Percentiles rank a stretch among this genome's conserved stretches.
Evolutionary conservation across 2,329 filamentous ascomycete species (phyloP).

Genomic region (Epichloe sp.): DNA sequence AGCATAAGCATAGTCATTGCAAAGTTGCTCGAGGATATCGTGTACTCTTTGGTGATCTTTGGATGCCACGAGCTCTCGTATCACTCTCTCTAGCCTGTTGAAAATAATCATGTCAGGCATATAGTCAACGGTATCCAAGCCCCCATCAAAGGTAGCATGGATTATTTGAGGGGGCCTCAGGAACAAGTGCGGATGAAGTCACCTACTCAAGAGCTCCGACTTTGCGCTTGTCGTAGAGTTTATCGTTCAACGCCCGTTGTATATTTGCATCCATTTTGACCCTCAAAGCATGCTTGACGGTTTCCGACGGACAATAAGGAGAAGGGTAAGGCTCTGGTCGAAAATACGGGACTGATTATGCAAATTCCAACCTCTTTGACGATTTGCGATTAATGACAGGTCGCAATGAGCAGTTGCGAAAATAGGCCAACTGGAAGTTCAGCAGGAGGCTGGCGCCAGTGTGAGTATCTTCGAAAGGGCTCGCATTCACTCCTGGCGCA

Average conservation of each 20-base stretch:
- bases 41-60: slow-evolving; percentile 72
- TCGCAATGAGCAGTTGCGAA: neutral
- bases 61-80: slow-evolving; percentile 66
- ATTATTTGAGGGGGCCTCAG: slow-evolving; percentile 1
- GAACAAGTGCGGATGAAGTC: neutral
- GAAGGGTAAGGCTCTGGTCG: neutral
- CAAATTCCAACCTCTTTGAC: neutral
- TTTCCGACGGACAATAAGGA: neutral
- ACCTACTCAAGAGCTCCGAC: slow-evolving; percentile 88
- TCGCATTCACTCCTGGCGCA: neutral
- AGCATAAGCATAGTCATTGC: slow-evolving; percentile 94
- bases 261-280: slow-evolving; percentile 72
- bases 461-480: neutral
- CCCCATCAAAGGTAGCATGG: neutral
- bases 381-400: neutral
- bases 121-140: neutral
- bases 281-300: slow-evolving; percentile 1
- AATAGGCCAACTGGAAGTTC: neutral
- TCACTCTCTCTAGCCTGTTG: slow-evolving; percentile 70
- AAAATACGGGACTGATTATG: neutral
- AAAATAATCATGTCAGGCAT: slow-evolving; percentile 7
- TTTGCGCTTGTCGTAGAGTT: slow-evolving; percentile 97
- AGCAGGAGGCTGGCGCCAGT: neutral
- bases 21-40: slow-evolving; percentile 87
- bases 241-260: slow-evolving; percentile 87